Conservation (phyloP, 805 yeast genomes). For the Cyberlindnera maritima region DNA sequence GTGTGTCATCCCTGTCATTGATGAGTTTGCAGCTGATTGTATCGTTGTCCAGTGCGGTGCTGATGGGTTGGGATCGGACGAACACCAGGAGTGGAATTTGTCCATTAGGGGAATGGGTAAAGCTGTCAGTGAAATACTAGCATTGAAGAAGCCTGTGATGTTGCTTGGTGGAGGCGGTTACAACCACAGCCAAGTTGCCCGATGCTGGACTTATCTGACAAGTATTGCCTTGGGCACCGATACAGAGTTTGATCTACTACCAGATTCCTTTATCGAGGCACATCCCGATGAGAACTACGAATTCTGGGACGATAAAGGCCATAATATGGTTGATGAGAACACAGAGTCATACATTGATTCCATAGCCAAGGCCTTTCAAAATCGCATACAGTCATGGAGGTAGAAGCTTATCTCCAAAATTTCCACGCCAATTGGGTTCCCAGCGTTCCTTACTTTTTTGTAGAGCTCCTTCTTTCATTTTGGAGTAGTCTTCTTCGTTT, state of each 20-base stretch:
- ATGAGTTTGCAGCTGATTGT: constrained; percentile 43
- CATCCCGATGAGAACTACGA: constrained; percentile 42
- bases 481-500: constrained; percentile 32
- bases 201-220: constrained; percentile 49
- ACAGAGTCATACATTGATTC: constrained; percentile 30
- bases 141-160: constrained; percentile 36
- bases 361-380: constrained; percentile 6
- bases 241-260: constrained; percentile 44
- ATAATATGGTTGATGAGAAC: constrained; percentile 33
- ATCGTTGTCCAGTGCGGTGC: constrained; percentile 69
- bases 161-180: constrained; percentile 81
- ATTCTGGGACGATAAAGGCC: constrained; percentile 44
- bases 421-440: constrained; percentile 68
- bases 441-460: constrained; percentile 68
- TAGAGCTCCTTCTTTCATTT: constrained; percentile 65
- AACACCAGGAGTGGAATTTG: constrained; percentile 66
- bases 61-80: constrained; percentile 70
- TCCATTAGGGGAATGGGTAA: constrained; percentile 48
- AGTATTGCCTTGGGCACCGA: constrained; percentile 17
- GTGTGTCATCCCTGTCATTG: constrained; percentile 42
- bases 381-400: constrained; percentile 11
- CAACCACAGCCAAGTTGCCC: constrained; percentile 56
- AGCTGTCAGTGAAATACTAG: constrained; percentile 32
- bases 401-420: constrained; percentile 20
- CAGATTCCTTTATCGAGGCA: constrained; percentile 47